Conservation (phyloP, 140 eudicot genomes). For the Flaveria floridana region DNA sequence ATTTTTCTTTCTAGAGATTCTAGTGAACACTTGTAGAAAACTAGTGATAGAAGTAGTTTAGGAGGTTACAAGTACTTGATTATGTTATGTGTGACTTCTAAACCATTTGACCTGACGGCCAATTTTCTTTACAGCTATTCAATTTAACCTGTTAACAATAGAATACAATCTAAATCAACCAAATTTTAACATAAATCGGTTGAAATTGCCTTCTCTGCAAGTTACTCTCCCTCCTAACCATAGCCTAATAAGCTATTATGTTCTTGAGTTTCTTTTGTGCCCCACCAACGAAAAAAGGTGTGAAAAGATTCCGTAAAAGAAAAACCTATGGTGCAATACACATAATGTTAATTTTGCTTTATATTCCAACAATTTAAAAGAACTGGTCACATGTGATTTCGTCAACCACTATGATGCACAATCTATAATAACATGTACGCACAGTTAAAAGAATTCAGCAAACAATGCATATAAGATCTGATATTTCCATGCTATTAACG, state of each 20-base stretch:
- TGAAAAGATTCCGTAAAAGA: not conserved
- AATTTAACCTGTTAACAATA: not conserved
- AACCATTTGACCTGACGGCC: not conserved
- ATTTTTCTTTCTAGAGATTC: not conserved
- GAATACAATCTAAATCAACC: not conserved
- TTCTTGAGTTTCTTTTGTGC: slow-evolving; percentile 8
- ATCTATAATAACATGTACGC: not conserved
- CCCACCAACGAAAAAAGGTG: not conserved
- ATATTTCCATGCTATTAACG: too few species aligned
- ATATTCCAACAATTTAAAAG: not conserved
- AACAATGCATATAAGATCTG: not conserved
- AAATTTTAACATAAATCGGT: slow-evolving; percentile 1
- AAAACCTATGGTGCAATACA: not conserved
- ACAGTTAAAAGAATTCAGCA: not conserved
- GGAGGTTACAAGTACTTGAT: not conserved
- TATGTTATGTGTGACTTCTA: not conserved
- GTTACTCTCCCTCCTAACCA: not conserved
- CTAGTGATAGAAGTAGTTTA: not conserved
- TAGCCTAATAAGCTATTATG: not conserved
- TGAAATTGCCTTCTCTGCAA: not conserved
- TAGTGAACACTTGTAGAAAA: not conserved
- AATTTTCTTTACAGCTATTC: not conserved
- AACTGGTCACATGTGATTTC: not conserved
- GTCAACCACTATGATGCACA: not conserved
- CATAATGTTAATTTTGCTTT: not conserved